A percentile compares a stretch with the other conserved stretches of the same genome.
Evolutionary conservation across 1,139 yeast species (phyloP).

Genomic region (Meyerozyma elateridarum): DNA sequence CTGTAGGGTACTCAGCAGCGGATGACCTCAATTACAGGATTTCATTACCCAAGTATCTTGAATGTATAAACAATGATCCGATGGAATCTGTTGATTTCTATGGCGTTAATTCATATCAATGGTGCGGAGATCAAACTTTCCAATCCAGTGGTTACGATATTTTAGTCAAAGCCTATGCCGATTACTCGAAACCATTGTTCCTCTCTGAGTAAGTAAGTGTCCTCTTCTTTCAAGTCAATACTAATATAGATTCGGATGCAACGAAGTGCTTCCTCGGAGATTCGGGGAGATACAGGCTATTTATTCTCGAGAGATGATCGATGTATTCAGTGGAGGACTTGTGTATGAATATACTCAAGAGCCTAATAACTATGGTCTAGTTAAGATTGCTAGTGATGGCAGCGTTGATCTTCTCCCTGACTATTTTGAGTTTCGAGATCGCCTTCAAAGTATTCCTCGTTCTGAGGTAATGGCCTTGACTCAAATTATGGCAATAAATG

Average conservation of each 20-base stretch:
- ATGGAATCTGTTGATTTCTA: slow-evolving; percentile 77
- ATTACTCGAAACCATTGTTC: slow-evolving; percentile 73
- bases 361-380: slow-evolving; percentile 83
- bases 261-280: slow-evolving; percentile 70
- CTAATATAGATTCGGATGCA: slow-evolving; percentile 61
- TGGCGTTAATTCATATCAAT: slow-evolving; percentile 93
- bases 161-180: slow-evolving; percentile 65
- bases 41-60: slow-evolving; percentile 74
- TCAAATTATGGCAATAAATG: too few species aligned
- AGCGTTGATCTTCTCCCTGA: slow-evolving; percentile 52
- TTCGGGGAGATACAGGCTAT: slow-evolving; percentile 76
- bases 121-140: slow-evolving; percentile 93
- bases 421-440: slow-evolving; percentile 46
- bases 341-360: slow-evolving; percentile 91
- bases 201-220: slow-evolving; percentile 66
- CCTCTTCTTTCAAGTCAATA: neutral
- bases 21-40: slow-evolving; percentile 77
- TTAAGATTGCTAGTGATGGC: slow-evolving; percentile 51
- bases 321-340: slow-evolving; percentile 86
- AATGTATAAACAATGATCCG: slow-evolving; percentile 61
- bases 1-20: slow-evolving; percentile 96
- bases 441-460: slow-evolving; percentile 25
- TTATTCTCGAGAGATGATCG: slow-evolving; percentile 69
- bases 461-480: too few species aligned
- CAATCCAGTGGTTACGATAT: slow-evolving; percentile 75